phyloP scores from a whole-genome alignment of 2,329 filamentous ascomycete species.

The Aotearoamyces nothofagi region DNA sequence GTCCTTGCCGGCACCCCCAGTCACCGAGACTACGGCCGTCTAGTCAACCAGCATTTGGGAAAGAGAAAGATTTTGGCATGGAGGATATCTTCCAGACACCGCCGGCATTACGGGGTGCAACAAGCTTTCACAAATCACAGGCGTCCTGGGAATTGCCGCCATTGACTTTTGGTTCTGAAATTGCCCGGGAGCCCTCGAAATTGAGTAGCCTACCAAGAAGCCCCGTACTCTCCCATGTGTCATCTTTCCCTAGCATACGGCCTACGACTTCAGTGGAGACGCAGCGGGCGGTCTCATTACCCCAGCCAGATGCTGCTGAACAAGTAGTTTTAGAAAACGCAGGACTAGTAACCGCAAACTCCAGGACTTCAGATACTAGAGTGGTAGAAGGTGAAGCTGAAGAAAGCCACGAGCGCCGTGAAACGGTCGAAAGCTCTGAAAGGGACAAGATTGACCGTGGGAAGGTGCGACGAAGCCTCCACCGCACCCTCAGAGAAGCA shows the following conservation, averaged over 20 bases:
- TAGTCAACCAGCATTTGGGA: slow-evolving; percentile 7
- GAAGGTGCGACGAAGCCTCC: slow-evolving; percentile 68
- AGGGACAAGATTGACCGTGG: slow-evolving; percentile 20
- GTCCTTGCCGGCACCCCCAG: slow-evolving; percentile 22
- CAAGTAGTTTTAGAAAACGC: slow-evolving; percentile 52
- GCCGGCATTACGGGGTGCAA: slow-evolving; percentile 24
- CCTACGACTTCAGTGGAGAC: slow-evolving; percentile 18
- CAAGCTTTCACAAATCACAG: slow-evolving; percentile 24
- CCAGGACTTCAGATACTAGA: slow-evolving; percentile 14
- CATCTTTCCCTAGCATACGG: slow-evolving; percentile 20
- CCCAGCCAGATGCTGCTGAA: slow-evolving; percentile 42
- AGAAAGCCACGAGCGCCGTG: slow-evolving; percentile 20
- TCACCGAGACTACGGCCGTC: slow-evolving; percentile 22
- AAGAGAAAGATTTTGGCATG: slow-evolving; percentile 22
- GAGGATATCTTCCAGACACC: slow-evolving; percentile 34
- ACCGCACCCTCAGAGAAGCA: slow-evolving; percentile 76
- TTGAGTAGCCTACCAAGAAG: slow-evolving; percentile 24
- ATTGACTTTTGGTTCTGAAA: slow-evolving; percentile 20
- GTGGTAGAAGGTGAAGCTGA: slow-evolving; percentile 16
- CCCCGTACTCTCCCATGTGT: slow-evolving; percentile 13
- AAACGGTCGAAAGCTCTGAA: slow-evolving; percentile 7
- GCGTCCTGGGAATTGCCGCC: slow-evolving; percentile 28
- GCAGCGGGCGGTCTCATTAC: slow-evolving; percentile 16
- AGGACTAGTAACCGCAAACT: slow-evolving; percentile 39
- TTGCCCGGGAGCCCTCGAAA: slow-evolving; percentile 26